Evolutionary conservation across 2,329 filamentous ascomycete genomes (phyloP).

Genomic region (Fusarium musae): DNA sequence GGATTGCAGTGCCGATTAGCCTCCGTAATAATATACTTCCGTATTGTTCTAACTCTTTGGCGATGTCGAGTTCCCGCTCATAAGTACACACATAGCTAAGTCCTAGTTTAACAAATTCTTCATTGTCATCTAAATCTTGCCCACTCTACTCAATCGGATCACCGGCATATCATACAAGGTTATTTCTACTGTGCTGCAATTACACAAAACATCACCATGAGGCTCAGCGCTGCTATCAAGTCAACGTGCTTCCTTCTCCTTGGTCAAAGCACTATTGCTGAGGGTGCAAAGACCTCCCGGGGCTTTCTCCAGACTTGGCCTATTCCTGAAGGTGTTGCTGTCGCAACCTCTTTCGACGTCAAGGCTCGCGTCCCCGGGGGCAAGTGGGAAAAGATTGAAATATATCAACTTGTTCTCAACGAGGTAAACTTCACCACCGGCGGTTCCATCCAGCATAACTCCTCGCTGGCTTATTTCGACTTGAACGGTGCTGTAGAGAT

Average conservation of each 20-base stretch:
- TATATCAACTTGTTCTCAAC: background rate
- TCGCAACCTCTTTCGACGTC: background rate
- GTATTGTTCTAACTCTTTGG: rapidly evolving
- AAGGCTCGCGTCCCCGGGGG: background rate
- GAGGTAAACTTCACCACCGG: background rate
- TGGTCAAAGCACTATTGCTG: background rate
- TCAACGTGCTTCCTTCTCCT: background rate
- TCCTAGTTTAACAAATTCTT: background rate
- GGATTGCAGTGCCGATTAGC: background rate
- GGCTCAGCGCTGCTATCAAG: background rate
- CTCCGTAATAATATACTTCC: background rate
- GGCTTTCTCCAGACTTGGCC: background rate
- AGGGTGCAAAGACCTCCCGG: rapidly evolving
- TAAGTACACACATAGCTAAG: background rate
- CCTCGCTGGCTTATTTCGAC: background rate
- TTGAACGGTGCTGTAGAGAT: background rate
- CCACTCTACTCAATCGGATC: too few relatives aligned
- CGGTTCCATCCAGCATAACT: background rate
- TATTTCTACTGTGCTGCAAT: too few relatives aligned
- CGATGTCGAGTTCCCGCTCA: rapidly evolving
- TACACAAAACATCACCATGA: background rate
- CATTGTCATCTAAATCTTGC: too few relatives aligned
- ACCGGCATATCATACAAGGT: too few relatives aligned
- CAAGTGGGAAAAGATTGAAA: background rate
- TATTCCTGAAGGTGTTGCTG: background rate